These are phyloP conservation scores for Candida sojae DNA, from an alignment of 1,139 yeast genomes.

Conservation along the genomic window DNA sequence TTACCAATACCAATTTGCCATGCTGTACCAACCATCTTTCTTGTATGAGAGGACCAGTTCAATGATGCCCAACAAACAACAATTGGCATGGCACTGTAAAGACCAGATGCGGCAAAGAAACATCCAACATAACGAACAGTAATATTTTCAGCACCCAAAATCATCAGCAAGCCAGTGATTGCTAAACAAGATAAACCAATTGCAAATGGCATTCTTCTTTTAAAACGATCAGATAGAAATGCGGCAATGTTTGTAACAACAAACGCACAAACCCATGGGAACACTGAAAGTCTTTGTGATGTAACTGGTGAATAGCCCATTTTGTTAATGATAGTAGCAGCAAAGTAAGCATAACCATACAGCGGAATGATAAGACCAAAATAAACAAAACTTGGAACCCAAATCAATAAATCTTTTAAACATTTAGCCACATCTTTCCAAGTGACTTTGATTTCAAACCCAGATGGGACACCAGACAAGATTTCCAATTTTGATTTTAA, in stretches of 20 bases:
- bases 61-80: constrained; percentile 72
- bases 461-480: constrained; percentile 53
- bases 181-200: constrained; percentile 43
- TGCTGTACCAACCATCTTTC: constrained; percentile 73
- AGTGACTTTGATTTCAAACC: constrained; percentile 50
- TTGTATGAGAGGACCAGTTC: constrained; percentile 68
- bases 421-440: constrained; percentile 40
- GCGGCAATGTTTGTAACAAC: constrained; percentile 53
- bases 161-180: constrained; percentile 57
- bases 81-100: constrained; percentile 74
- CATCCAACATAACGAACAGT: constrained; percentile 68
- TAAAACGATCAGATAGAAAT: constrained; percentile 47
- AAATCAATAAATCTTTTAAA: constrained; percentile 50
- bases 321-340: constrained; percentile 61
- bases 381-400: constrained; percentile 60
- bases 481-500: constrained; percentile 56
- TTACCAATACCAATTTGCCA: constrained; percentile 82
- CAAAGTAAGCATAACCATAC: constrained; percentile 72
- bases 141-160: constrained; percentile 32
- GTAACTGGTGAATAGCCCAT: constrained; percentile 60
- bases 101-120: constrained; percentile 65
- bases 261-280: constrained; percentile 71
- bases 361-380: constrained; percentile 67
- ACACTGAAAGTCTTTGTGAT: constrained; percentile 68
- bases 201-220: constrained; percentile 52